Conservation (phyloP, 2,329 filamentous ascomycete genomes). For the Sphaerulina populicola region DNA sequence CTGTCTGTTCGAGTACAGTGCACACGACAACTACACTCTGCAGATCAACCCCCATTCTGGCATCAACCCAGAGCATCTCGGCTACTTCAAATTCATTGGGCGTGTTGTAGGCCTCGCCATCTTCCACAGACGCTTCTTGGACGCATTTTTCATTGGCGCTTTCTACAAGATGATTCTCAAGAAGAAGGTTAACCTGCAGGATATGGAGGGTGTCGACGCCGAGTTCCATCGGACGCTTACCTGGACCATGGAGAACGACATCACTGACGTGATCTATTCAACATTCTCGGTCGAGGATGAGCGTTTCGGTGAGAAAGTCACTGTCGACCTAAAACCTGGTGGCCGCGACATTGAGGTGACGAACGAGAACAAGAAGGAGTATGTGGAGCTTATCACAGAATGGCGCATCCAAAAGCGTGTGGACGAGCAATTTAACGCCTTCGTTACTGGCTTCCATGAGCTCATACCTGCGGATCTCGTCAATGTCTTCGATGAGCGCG, state of each 20-base stretch:
- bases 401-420: constrained; percentile 99
- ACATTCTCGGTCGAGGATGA: constrained; percentile 97
- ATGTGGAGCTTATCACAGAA: constrained; percentile 97
- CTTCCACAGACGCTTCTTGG: constrained; percentile 93
- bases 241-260: constrained; percentile 98
- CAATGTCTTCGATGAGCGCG: constrained; percentile 97
- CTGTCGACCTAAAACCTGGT: constrained; percentile 84
- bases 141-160: constrained; percentile 97
- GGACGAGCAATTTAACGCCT: constrained; percentile 95
- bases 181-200: constrained; percentile 81
- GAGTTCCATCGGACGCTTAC: constrained; percentile 94
- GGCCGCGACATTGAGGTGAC: constrained; percentile 91
- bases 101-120: constrained; percentile 94
- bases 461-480: constrained; percentile 92
- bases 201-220: constrained; percentile 98
- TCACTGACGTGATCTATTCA: constrained; percentile 86
- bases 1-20: constrained; percentile 97
- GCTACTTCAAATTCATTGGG: constrained; percentile 99
- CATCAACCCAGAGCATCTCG: constrained; percentile 97
- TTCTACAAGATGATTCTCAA: constrained; percentile 99
- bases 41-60: constrained; percentile 99
- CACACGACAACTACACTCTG: constrained; percentile 98
- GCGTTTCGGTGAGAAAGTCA: constrained; percentile 86
- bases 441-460: constrained; percentile 95
- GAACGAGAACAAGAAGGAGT: constrained; percentile 98